Percentiles rank a stretch among this genome's conserved stretches.
These are phyloP conservation scores for Kwoniella sp. DNA, from an alignment of 768 basidiomycete species.

Conservation along the genomic window DNA sequence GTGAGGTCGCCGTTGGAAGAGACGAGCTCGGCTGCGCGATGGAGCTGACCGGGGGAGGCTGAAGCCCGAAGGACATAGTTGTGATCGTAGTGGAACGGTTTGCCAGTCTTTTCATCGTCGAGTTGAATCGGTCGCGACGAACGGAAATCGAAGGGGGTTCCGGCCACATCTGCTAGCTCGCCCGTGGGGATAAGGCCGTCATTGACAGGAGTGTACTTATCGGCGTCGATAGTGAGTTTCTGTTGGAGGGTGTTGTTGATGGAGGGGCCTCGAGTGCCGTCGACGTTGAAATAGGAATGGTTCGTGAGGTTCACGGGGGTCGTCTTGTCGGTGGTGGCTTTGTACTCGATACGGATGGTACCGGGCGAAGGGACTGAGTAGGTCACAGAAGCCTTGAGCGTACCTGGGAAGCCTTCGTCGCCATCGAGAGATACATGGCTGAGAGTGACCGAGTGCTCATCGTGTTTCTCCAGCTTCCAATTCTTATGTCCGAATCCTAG, in stretches of 20 bases:
- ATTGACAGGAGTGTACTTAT: slow-evolving; percentile 22
- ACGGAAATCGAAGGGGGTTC: slow-evolving; percentile 24
- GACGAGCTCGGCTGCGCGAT: slow-evolving; percentile 21
- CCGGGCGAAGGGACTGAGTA: slow-evolving; percentile 19
- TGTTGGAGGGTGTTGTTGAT: slow-evolving; percentile 18
- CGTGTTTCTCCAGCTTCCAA: slow-evolving; percentile 14
- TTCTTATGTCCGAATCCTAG: slow-evolving; percentile 13
- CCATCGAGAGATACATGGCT: slow-evolving; percentile 9
- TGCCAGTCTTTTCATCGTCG: not conserved
- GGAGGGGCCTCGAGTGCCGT: slow-evolving; percentile 15
- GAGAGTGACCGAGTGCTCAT: slow-evolving; percentile 13
- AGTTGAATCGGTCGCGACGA: slow-evolving; percentile 13
- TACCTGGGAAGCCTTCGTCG: slow-evolving; percentile 25
- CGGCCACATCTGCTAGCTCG: slow-evolving; percentile 18
- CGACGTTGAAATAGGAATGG: slow-evolving; percentile 28
- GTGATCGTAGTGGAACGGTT: slow-evolving; percentile 25
- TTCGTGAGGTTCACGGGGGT: slow-evolving; percentile 27
- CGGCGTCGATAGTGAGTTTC: slow-evolving; percentile 23
- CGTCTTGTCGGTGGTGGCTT: slow-evolving; percentile 23
- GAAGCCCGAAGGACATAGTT: slow-evolving; percentile 16
- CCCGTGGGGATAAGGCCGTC: slow-evolving; percentile 25
- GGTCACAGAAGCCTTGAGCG: slow-evolving; percentile 10
- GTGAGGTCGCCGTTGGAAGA: slow-evolving; percentile 24
- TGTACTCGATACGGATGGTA: slow-evolving; percentile 13
- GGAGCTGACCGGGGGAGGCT: slow-evolving; percentile 1